Conservation (phyloP, 2,329 filamentous ascomycete genomes). For the Blastomyces emzantsi region DNA sequence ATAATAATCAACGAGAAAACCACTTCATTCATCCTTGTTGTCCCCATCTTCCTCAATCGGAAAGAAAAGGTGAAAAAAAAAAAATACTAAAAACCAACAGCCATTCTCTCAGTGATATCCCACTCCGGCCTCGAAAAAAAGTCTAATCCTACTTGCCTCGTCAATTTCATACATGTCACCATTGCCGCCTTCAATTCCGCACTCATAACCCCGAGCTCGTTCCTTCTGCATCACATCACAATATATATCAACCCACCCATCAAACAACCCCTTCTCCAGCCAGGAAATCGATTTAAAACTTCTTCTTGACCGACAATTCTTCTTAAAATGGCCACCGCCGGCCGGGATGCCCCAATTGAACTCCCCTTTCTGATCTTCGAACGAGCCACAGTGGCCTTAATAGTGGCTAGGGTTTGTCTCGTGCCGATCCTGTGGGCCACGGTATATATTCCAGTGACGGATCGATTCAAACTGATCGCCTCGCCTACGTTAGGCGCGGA, state of each 20-base stretch:
- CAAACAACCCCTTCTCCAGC: background rate
- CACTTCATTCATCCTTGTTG: background rate
- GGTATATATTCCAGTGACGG: background rate
- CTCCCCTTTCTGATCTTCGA: background rate
- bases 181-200: background rate
- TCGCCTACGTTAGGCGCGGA: background rate
- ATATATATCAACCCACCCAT: background rate
- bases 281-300: background rate
- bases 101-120: background rate
- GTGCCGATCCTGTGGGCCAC: background rate
- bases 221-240: background rate
- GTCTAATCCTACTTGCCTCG: background rate
- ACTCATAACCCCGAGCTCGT: background rate
- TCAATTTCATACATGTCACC: background rate
- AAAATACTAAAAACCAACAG: background rate
- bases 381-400: background rate
- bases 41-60: background rate
- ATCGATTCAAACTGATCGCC: background rate
- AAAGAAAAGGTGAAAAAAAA: background rate
- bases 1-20: background rate
- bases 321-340: background rate
- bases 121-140: background rate
- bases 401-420: background rate
- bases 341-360: background rate
- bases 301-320: background rate